Evolutionary conservation across 768 basidiomycete species (phyloP), one percentile per base, ranked within the genome.

Genomic region (Pulveroboletus sp.): DNA sequence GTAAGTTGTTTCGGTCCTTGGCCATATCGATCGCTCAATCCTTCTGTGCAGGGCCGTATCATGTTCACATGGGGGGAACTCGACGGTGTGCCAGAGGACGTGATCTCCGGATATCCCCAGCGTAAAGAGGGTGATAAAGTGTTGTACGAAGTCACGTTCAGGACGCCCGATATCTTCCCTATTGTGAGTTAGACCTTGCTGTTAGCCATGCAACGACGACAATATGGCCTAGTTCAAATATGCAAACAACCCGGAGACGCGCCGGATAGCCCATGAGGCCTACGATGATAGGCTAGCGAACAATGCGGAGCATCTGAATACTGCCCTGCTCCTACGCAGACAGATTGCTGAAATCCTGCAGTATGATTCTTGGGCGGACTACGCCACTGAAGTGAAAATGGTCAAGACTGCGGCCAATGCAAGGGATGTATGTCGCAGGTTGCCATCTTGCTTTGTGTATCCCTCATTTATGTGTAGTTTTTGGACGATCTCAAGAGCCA

Each of bases 201-300:
- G n/a, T 24, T 25, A 1, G 34, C 10, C 19, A 1, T 12, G 5
- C 31, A n/a, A n/a, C n/a, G n/a, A n/a, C n/a, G n/a, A n/a, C n/a
- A n/a, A n/a, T n/a, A n/a, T n/a, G n/a, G n/a, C n/a, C n/a, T n/a
- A 90, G 89, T 85, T 89, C 71, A 88, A 90, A 80, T 87, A 80
- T 49, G 89, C 90, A 2, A 75, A 82, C 52, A 79, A 75, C 54
- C 81, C 88, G 0, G 71, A 75, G 34, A 90, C 87, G 6, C 85
- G 90, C 37, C 73, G 79, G 56, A 69, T 67, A n/a, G 88, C 87
- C 10, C 74, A 74, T 27, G 80, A 86, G 58, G 82, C 79, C 7
- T 80, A 79, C 55, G 92, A 94, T 59, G 75, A 73, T 43, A 78
- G 89, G 41, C 72, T 90, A 3, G 71, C 70, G 5, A 69, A 81